Percentiles rank a stretch among this genome's conserved stretches.
phyloP scores from a whole-genome alignment of 306 rosid genomes.

The Acacia crassicarpa region DNA sequence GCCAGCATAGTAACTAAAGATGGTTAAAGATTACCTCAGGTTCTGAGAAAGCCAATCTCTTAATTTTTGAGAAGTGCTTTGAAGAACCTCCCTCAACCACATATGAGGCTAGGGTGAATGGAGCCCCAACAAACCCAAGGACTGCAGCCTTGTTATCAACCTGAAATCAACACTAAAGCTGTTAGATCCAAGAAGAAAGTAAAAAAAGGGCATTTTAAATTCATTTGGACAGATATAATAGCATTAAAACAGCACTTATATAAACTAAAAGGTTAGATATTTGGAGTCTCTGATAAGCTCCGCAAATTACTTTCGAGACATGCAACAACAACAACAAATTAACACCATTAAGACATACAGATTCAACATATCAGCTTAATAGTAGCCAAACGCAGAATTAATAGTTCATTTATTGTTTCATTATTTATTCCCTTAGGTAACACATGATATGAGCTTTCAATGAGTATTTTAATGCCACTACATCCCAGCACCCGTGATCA shows the following conservation, averaged over 20 bases:
- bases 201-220: neutral
- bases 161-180: slow-evolving; percentile 44
- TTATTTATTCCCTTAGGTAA: neutral
- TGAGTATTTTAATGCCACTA: neutral
- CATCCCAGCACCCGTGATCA: neutral
- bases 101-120: slow-evolving; percentile 92
- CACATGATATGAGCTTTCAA: neutral
- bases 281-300: neutral
- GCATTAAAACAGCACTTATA: neutral
- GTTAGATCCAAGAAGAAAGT: slow-evolving; percentile 20
- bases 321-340: neutral
- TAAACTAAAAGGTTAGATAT: slow-evolving; percentile 1
- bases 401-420: neutral
- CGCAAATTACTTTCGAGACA: neutral
- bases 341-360: neutral
- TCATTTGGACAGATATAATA: neutral
- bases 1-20: slow-evolving; percentile 6
- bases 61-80: slow-evolving; percentile 87
- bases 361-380: neutral
- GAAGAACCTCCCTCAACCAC: slow-evolving; percentile 99
- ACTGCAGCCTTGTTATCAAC: slow-evolving; percentile 89
- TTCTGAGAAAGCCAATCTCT: slow-evolving; percentile 85
- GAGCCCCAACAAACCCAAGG: slow-evolving; percentile 97
- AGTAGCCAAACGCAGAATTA: neutral
- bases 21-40: slow-evolving; percentile 48